A percentile compares a stretch with the other conserved stretches of the same genome.
Conservation (phyloP, 192 early-diverging fungal genomes). For the Coemansia javaensis region DNA sequence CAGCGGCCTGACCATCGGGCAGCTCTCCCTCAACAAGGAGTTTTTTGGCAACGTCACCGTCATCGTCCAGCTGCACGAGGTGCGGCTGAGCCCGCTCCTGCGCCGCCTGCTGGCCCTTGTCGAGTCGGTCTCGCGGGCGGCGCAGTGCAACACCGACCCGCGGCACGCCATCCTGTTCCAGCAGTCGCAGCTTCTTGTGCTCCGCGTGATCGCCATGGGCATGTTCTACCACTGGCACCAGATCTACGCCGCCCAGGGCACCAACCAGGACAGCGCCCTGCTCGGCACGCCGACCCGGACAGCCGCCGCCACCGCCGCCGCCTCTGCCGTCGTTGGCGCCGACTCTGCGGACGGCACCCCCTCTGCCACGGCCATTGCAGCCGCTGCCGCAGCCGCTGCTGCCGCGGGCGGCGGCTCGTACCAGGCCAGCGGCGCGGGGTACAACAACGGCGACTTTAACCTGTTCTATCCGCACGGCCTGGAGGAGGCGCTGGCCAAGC, state of each 20-base stretch:
- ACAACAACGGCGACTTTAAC: slow-evolving; percentile 34
- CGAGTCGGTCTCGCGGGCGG: slow-evolving; percentile 67
- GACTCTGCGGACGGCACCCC: too few relatives aligned
- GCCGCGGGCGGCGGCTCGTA: slow-evolving; percentile 11
- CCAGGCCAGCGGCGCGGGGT: slow-evolving; percentile 14
- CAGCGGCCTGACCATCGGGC: slow-evolving; percentile 59
- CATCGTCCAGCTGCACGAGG: slow-evolving; percentile 72
- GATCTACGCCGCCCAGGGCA: slow-evolving; percentile 46
- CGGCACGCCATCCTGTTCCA: slow-evolving; percentile 54
- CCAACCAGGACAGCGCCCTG: slow-evolving; percentile 37
- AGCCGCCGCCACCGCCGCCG: slow-evolving; percentile 8
- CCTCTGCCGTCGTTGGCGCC: slow-evolving; percentile 12
- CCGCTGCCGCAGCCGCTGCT: slow-evolving; percentile 11
- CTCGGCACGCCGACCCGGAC: too few relatives aligned
- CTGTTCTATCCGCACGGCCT: slow-evolving; percentile 40
- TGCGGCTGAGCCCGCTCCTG: slow-evolving; percentile 64
- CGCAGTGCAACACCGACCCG: slow-evolving; percentile 14
- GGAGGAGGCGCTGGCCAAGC: slow-evolving; percentile 52
- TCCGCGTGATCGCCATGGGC: slow-evolving; percentile 76
- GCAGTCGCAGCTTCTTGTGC: slow-evolving; percentile 82
- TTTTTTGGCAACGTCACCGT: slow-evolving; percentile 74
- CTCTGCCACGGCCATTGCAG: too few relatives aligned
- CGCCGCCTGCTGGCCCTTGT: slow-evolving; percentile 64
- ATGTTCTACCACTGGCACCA: slow-evolving; percentile 84
- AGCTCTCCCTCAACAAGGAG: slow-evolving; percentile 69